A percentile compares a stretch with the other conserved stretches of the same genome.
Conservation (phyloP, 805 yeast genomes). For the Yarrowia sp. region DNA sequence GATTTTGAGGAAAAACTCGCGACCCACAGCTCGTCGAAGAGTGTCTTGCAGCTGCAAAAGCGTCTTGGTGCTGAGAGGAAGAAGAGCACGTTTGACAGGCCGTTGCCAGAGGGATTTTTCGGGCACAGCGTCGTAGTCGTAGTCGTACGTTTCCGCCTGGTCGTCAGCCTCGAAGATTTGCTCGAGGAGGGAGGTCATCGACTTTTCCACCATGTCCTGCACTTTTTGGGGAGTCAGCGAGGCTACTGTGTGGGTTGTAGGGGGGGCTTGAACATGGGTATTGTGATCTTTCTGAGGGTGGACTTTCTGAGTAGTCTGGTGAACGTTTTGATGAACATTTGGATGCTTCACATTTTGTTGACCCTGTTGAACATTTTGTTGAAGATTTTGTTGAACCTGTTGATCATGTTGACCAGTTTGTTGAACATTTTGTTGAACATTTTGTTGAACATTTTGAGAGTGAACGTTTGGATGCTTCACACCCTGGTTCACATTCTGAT, state of each 20-base stretch:
- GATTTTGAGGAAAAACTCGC: slow-evolving; percentile 9
- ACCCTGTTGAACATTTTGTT: not conserved
- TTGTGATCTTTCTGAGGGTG: too few relatives aligned
- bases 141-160: slow-evolving; percentile 16
- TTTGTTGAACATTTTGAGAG: not conserved
- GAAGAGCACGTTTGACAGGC: not conserved
- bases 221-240: slow-evolving; percentile 16
- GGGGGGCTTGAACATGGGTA: not conserved
- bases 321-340: not conserved
- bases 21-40: not conserved
- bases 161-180: slow-evolving; percentile 20
- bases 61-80: slow-evolving; percentile 6
- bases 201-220: slow-evolving; percentile 23
- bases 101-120: slow-evolving; percentile 7
- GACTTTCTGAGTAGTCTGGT: too few relatives aligned
- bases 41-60: slow-evolving; percentile 3
- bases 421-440: not conserved
- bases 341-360: too few relatives aligned
- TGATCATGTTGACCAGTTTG: too few relatives aligned
- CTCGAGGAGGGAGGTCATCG: not conserved
- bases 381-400: not conserved
- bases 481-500: too few relatives aligned
- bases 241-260: slow-evolving; percentile 6
- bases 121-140: slow-evolving; percentile 21
- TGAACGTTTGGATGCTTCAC: not conserved